Conservation (phyloP, 2,329 filamentous ascomycete species). For the Colletotrichum theobromicola region DNA sequence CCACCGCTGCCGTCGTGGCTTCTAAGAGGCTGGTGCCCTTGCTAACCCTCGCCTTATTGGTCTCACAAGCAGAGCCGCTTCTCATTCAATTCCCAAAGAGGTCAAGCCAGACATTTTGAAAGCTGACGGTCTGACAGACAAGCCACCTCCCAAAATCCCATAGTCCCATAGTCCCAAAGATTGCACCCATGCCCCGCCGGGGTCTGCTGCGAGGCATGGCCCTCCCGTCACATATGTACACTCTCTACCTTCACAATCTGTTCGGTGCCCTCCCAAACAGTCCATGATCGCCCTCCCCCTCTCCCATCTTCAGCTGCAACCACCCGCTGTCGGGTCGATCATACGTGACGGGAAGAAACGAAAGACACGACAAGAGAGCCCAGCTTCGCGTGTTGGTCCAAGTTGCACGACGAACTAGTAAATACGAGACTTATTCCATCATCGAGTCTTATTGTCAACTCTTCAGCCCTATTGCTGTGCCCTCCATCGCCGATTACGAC, state of each 20-base stretch:
- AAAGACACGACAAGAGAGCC: not conserved
- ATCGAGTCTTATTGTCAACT: not conserved
- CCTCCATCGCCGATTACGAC: not conserved
- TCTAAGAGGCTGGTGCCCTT: not conserved
- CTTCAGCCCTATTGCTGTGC: constrained; percentile 19
- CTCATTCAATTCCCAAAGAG: not conserved
- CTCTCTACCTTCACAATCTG: not conserved
- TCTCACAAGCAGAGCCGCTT: not conserved
- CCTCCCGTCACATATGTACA: constrained; percentile 9
- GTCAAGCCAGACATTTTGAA: not conserved
- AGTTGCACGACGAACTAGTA: not conserved
- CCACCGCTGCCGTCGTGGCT: not conserved
- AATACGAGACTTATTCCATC: not conserved
- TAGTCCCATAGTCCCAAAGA: constrained; percentile 11
- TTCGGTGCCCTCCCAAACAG: constrained; percentile 6
- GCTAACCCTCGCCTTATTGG: not conserved
- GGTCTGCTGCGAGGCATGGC: not conserved
- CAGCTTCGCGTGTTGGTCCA: not conserved
- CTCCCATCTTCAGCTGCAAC: not conserved
- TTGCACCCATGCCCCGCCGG: not conserved
- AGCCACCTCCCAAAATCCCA: constrained; percentile 17
- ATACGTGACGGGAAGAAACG: not conserved
- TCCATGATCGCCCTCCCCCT: constrained; percentile 8
- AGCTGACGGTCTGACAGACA: constrained; percentile 16
- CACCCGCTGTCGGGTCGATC: constrained; percentile 10